Conservation (phyloP, 352 stramenopile species). For the Globisporangium radiosum region DNA sequence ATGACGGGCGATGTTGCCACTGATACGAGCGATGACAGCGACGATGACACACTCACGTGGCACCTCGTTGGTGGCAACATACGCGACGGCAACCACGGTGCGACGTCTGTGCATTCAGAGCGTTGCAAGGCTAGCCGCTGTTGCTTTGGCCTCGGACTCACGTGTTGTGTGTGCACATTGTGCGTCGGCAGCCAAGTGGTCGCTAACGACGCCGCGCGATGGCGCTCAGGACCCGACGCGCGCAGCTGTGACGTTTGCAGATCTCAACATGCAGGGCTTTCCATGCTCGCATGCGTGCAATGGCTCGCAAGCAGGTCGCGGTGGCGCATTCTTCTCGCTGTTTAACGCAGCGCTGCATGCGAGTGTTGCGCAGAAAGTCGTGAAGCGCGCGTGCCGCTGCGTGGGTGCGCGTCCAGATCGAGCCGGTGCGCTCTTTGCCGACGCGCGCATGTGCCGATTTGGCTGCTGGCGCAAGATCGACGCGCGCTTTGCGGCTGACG, state of each 20-base stretch:
- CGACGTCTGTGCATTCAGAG: background rate
- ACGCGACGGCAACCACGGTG: constrained; percentile 59
- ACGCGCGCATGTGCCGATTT: constrained; percentile 55
- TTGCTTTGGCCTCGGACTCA: background rate
- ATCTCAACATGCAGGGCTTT: constrained; percentile 82
- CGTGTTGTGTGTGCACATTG: background rate
- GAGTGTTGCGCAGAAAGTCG: constrained; percentile 35
- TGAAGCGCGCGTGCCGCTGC: constrained; percentile 45
- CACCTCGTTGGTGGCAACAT: constrained; percentile 49
- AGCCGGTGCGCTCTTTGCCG: constrained; percentile 20
- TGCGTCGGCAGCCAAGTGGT: constrained; percentile 49
- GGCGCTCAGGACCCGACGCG: constrained; percentile 9
- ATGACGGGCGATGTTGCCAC: background rate
- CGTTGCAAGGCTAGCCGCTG: background rate
- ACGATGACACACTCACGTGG: constrained; percentile 37
- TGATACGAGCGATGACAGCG: constrained; percentile 12
- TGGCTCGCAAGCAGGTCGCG: constrained; percentile 66
- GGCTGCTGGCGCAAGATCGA: constrained; percentile 61
- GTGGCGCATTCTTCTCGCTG: constrained; percentile 66
- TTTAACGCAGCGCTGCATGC: constrained; percentile 30
- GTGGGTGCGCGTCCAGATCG: too few relatives aligned
- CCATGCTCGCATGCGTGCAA: constrained; percentile 66
- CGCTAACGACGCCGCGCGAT: constrained; percentile 44
- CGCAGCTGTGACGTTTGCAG: constrained; percentile 50
- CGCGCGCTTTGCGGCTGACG: constrained; percentile 18